Conservation (phyloP, 495 filamentous ascomycete species). For the Stereocaulon alpinum region DNA sequence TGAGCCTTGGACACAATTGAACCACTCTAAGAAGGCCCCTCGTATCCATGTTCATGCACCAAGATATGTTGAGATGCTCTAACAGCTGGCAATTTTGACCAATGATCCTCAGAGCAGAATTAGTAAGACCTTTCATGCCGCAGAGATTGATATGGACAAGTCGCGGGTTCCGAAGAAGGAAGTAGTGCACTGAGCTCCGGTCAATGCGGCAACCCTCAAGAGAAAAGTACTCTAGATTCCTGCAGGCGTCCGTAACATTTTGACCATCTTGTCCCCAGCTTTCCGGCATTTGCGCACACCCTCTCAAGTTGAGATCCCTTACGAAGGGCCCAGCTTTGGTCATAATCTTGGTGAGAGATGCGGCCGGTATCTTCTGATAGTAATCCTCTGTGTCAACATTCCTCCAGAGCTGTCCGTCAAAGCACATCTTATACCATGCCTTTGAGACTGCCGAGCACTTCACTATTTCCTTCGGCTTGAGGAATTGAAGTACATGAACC, state of each 20-base stretch:
- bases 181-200: constrained; percentile 62
- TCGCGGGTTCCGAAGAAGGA: constrained; percentile 65
- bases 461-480: constrained; percentile 74
- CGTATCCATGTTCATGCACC: constrained; percentile 81
- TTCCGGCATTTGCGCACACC: constrained; percentile 66
- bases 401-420: constrained; percentile 89
- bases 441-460: constrained; percentile 71
- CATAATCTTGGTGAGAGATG: constrained; percentile 76
- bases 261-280: constrained; percentile 59
- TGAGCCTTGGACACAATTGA: constrained; percentile 57
- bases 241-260: constrained; percentile 66
- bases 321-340: constrained; percentile 78
- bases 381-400: constrained; percentile 75
- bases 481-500: constrained; percentile 62
- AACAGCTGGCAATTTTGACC: constrained; percentile 72
- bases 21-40: constrained; percentile 67
- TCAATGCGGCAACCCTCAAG: constrained; percentile 86
- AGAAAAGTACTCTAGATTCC: constrained; percentile 76
- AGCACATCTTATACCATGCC: constrained; percentile 75
- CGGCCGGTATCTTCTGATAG: constrained; percentile 76
- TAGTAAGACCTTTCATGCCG: constrained; percentile 68
- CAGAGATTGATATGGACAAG: constrained; percentile 77
- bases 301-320: constrained; percentile 76
- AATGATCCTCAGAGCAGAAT: constrained; percentile 79
- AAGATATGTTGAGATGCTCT: constrained; percentile 76